Evolutionary conservation across 2,329 filamentous ascomycete species (phyloP), one percentile per base, ranked within the genome.

Genomic region (Phialemoniopsis sp.): DNA sequence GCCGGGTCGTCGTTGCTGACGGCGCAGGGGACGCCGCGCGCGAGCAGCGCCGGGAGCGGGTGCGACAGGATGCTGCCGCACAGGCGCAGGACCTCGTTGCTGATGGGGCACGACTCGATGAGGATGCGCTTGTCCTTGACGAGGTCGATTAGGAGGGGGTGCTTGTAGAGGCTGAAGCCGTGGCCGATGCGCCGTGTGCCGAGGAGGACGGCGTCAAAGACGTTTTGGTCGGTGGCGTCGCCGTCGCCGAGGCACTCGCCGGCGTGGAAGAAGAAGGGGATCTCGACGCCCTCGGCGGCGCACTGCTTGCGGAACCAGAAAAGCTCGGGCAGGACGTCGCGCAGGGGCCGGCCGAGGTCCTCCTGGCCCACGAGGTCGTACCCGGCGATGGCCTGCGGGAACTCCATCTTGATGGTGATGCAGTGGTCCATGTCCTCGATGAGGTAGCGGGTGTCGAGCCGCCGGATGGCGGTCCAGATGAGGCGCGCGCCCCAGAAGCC

Each of bases 181-280:
- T 96, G 89, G 1, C 91, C 91, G 45, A 98, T 94, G 43, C 93
- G 80, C 38, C 91, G 73, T 1, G 89, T 91, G 3, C 89, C 90
- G 6, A 97, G 76, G 8, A 96, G 67, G 13, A 97, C 75, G 1
- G 89, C 89, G 58, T 96, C 90, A 58, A 89, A 95, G 4, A 97
- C 74, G 60, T 96, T 96, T 45, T 66, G 54, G 54, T 96, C 90
- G 0, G 85, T 84, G 15, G 71, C 73, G 49, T 81, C 82, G 19
- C 89, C 89, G 45, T 71, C 66, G 17, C 88, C 89, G 1, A 95
- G 78, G 28, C 82, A 88, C 63, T 96, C 90, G 47, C 90, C 91
- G 0, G 91, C 90, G 59, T 96, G 90, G 68, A 97, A 94, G 70
- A 95, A 95, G 68, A 96, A 95, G 1, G 91, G 91, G 9, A 98